Evolutionary conservation across 179 eudicot genomes (phyloP).

Genomic region (Silene vulgaris): DNA sequence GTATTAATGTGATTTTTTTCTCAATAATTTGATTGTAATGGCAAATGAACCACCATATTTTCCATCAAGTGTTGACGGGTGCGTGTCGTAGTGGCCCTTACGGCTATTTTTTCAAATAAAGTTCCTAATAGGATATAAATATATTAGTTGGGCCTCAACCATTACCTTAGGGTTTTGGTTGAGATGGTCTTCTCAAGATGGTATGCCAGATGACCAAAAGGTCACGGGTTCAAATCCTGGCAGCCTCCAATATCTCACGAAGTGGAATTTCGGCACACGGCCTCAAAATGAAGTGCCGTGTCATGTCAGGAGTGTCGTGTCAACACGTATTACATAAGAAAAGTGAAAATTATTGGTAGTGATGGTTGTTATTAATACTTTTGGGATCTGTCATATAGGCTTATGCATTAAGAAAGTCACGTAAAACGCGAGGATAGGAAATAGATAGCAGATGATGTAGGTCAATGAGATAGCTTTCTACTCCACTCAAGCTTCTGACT

Average conservation of each 20-base stretch:
- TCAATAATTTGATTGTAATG: not conserved
- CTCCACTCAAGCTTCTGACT: not conserved
- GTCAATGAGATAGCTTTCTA: not conserved
- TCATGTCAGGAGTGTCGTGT: not conserved
- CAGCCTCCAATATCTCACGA: too few species aligned
- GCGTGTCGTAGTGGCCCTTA: not conserved
- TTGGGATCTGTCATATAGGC: not conserved
- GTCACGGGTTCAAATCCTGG: too few species aligned
- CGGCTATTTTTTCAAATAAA: too few species aligned
- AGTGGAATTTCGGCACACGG: too few species aligned
- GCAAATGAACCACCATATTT: not conserved
- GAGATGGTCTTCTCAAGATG: too few species aligned
- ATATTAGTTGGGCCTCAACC: too few species aligned
- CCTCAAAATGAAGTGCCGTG: not conserved
- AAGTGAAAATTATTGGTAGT: not conserved
- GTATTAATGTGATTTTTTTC: not conserved
- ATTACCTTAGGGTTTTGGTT: too few species aligned
- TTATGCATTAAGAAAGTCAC: not conserved
- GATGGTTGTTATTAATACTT: not conserved
- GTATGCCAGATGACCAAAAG: too few species aligned
- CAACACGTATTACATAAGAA: not conserved
- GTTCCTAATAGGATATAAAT: too few species aligned
- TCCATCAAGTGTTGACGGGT: not conserved
- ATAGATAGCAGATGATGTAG: not conserved
- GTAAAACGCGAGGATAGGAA: not conserved